Base-by-base conservation (phyloP, 805 yeast genomes). In the Metschnikowia koreensis region DNA sequence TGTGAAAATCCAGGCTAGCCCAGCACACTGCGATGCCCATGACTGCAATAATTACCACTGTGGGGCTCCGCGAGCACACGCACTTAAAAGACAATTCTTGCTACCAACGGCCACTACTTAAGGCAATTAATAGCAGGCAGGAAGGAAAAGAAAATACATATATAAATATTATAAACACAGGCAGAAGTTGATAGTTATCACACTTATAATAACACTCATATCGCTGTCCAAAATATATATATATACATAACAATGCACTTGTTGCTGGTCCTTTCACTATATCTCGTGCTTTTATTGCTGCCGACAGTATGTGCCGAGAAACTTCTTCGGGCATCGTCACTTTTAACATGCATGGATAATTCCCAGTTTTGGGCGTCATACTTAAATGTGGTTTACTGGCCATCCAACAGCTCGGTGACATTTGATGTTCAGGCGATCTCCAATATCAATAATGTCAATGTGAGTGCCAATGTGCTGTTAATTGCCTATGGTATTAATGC, bases 271-370 rank as follows among this genome's bases (percentile, higher is more conserved):
- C 15, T 49, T 36, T 16, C 44, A 33, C 41, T 49, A 36, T 44
- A 44, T 40, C 41, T 44, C 5, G 11, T 44, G 17, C 22, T 49
- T 29, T 36, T 39, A 15, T 16, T 42, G 7, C 43, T 47, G 31
- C 26, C 49, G 50, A 15, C 57, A 9, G 62, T 56, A 7, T 31
- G 50, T 8, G 74, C 66, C 28, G 56, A 40, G 27, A 57, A 55
- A 31, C 61, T 58, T 49, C 66, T 84, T 51, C 73, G 68, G 56
- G 80, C 94, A 0, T 67, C 82, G 16, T 89, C 97, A 8, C 75
- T 94, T 59, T 74, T 93, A 60, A 89, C 98, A 39, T 94, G 99
- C 74, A 92, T 91, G 96, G 86, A 83, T 41, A 75, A 87, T 66
- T 92, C 99, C 7, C 86, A 83, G 65, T 83, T 94, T 61, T 83